Evolutionary conservation across 2,329 filamentous ascomycete genomes (phyloP).

Genomic region (Ophiocordyceps sinensis): DNA sequence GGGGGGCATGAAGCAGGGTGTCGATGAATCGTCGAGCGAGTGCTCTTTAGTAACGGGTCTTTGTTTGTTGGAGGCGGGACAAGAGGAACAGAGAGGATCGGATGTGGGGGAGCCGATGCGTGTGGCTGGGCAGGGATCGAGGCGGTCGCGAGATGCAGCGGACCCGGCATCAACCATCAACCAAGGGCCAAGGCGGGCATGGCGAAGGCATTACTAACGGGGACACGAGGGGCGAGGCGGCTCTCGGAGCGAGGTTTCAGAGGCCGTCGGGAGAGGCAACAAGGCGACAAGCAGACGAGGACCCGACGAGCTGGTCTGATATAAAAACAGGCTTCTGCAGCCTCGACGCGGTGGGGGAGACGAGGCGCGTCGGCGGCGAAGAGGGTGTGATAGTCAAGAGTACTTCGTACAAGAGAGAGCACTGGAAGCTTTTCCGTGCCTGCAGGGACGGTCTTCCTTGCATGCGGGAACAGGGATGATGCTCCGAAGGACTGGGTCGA

Average conservation of each 20-base stretch:
- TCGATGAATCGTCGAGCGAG: too few relatives aligned
- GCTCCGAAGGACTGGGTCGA: neutral
- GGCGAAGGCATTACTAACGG: neutral
- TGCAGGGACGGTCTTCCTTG: conserved; percentile 2
- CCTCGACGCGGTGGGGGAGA: neutral
- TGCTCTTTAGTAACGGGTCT: too few relatives aligned
- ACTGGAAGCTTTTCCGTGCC: neutral
- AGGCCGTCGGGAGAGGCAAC: neutral
- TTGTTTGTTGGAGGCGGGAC: too few relatives aligned
- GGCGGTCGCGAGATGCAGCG: neutral
- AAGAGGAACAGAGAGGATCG: neutral
- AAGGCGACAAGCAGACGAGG: neutral
- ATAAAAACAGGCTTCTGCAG: too few relatives aligned
- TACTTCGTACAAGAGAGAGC: too few relatives aligned
- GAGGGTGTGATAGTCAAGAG: neutral
- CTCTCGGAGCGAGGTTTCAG: too few relatives aligned
- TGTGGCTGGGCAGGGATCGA: neutral
- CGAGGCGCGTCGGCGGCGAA: neutral
- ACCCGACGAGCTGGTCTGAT: neutral
- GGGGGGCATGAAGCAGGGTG: too few relatives aligned
- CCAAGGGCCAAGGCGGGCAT: neutral
- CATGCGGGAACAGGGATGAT: neutral
- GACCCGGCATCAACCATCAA: neutral
- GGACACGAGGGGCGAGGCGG: too few relatives aligned
- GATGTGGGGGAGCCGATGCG: neutral